Percentiles rank a stretch among this genome's conserved stretches.
Evolutionary conservation across 2,329 filamentous ascomycete species (phyloP).

Genomic region (Diaporthe citrichinensis): DNA sequence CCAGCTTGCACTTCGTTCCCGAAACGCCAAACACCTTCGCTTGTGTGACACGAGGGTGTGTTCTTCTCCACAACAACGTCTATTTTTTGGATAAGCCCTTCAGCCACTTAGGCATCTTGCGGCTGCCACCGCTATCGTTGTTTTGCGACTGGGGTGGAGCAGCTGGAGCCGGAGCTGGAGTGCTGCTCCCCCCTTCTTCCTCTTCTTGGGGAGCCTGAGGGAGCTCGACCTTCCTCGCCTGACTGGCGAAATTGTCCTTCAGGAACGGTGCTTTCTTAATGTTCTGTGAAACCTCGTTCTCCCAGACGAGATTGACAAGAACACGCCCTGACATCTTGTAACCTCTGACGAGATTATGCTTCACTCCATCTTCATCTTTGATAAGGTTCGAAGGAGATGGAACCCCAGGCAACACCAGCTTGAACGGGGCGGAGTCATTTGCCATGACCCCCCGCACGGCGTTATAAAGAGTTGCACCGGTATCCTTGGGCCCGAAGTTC

Average conservation of each 20-base stretch:
- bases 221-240: slow-evolving; percentile 77
- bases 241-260: slow-evolving; percentile 68
- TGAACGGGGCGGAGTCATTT: slow-evolving; percentile 72
- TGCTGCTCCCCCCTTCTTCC: slow-evolving; percentile 52
- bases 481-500: slow-evolving; percentile 77
- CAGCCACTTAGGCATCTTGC: slow-evolving; percentile 78
- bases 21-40: slow-evolving; percentile 18
- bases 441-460: slow-evolving; percentile 82
- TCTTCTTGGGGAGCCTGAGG: slow-evolving; percentile 65
- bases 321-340: slow-evolving; percentile 80
- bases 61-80: slow-evolving; percentile 39
- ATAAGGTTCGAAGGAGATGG: slow-evolving; percentile 52
- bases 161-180: slow-evolving; percentile 22
- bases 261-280: slow-evolving; percentile 72
- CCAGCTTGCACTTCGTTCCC: not conserved
- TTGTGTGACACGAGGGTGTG: not conserved
- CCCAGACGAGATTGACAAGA: slow-evolving; percentile 84
- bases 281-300: slow-evolving; percentile 69
- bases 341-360: slow-evolving; percentile 76
- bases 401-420: slow-evolving; percentile 73
- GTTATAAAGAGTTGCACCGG: slow-evolving; percentile 78
- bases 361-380: slow-evolving; percentile 60
- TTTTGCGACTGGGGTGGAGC: slow-evolving; percentile 49
- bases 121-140: slow-evolving; percentile 51
- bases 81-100: slow-evolving; percentile 81